Conservation (phyloP, 1,139 yeast genomes). For the Saccharomyces hybrid region DNA sequence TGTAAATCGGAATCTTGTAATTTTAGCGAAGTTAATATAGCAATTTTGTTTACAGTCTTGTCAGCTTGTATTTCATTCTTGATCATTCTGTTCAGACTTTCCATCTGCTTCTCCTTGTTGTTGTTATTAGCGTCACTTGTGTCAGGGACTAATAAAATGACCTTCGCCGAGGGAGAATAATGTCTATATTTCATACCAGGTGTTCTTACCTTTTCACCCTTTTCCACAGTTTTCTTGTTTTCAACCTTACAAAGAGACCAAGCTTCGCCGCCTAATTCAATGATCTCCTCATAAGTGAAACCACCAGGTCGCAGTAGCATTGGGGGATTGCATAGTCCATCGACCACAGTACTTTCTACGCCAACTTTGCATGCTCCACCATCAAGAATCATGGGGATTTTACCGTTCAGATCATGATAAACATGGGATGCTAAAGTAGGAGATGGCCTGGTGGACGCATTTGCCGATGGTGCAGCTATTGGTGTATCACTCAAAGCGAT, state of each 20-base stretch:
- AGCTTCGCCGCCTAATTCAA: constrained; percentile 48
- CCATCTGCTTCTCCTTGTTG: neutral
- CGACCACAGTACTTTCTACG: constrained; percentile 87
- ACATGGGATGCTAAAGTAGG: constrained; percentile 89
- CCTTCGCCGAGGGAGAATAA: constrained; percentile 85
- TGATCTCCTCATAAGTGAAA: constrained; percentile 67
- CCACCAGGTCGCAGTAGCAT: constrained; percentile 92
- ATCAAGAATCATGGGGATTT: constrained; percentile 78
- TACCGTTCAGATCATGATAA: constrained; percentile 63
- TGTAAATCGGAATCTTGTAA: constrained; percentile 1
- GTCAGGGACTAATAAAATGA: constrained; percentile 50
- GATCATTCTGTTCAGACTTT: constrained; percentile 10
- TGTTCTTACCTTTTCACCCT: constrained; percentile 69
- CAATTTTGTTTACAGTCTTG: constrained; percentile 20
- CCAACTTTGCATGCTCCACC: constrained; percentile 92
- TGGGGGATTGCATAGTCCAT: constrained; percentile 81
- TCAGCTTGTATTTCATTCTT: constrained; percentile 10
- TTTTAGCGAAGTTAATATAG: constrained; percentile 29
- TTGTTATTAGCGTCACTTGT: constrained; percentile 5
- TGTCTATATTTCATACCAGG: constrained; percentile 98
- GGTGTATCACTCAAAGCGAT: constrained; percentile 84
- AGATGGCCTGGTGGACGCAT: constrained; percentile 90
- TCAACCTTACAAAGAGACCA: constrained; percentile 65
- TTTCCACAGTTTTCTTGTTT: constrained; percentile 51
- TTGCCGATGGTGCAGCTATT: constrained; percentile 95